A percentile compares a stretch with the other conserved stretches of the same genome.
These are phyloP conservation scores for Pelargonium australe DNA, from an alignment of 441 rosid species.

Conservation along the genomic window DNA sequence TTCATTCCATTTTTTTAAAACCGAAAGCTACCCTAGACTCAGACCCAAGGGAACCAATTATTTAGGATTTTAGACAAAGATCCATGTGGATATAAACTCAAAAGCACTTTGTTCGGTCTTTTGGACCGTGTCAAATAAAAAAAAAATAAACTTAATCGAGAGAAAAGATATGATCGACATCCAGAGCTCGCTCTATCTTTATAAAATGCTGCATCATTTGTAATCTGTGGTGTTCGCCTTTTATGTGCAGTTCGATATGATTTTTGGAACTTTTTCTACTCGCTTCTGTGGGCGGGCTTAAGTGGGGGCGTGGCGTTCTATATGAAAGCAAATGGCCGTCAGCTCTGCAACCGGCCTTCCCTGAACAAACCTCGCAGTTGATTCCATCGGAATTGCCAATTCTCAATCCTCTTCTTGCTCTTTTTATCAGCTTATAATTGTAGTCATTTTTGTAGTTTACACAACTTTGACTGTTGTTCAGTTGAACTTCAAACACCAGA, in stretches of 20 bases:
- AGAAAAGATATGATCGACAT: neutral
- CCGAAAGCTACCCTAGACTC: neutral
- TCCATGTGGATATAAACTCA: neutral
- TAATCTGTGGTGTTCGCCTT: neutral
- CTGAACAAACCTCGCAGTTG: constrained; percentile 4
- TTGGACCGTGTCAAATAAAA: neutral
- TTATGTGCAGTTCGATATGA: constrained; percentile 40
- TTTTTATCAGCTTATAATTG: constrained; percentile 3
- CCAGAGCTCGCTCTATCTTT: neutral
- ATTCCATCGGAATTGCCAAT: constrained; percentile 8
- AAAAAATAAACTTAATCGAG: neutral
- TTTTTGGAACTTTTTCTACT: constrained; percentile 4
- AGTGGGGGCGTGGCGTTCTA: neutral
- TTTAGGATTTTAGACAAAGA: neutral
- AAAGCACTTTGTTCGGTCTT: neutral
- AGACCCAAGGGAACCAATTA: neutral
- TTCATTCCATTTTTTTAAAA: too few species aligned
- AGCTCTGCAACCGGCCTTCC: constrained; percentile 2
- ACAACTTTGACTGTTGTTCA: constrained; percentile 7
- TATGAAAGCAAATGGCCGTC: constrained; percentile 1
- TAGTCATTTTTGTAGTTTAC: constrained; percentile 1
- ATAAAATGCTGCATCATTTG: neutral
- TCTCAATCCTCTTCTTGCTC: constrained; percentile 12
- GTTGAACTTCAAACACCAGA: neutral
- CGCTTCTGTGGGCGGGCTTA: constrained; percentile 1